Percentiles rank a stretch among this genome's conserved stretches.
phyloP scores from a whole-genome alignment of 768 basidiomycete species.

The Suillus sp. region DNA sequence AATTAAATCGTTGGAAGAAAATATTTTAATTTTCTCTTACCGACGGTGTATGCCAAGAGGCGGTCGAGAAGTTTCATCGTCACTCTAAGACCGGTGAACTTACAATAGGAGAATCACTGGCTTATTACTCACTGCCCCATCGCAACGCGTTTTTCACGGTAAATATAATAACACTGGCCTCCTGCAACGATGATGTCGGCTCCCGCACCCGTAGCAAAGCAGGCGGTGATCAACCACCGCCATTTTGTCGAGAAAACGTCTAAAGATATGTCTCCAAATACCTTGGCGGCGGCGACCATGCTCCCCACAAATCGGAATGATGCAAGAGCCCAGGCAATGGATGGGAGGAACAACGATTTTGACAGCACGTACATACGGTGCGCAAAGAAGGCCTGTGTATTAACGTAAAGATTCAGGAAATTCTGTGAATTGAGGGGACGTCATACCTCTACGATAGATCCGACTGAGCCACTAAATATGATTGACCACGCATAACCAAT shows the following conservation, averaged over 20 bases:
- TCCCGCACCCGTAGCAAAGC: constrained; percentile 22
- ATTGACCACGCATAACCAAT: constrained; percentile 22
- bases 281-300: constrained; percentile 13
- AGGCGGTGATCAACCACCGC: constrained; percentile 25
- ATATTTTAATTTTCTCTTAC: neutral
- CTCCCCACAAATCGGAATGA: constrained; percentile 22
- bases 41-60: constrained; percentile 9
- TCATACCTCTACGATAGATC: constrained; percentile 24
- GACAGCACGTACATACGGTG: constrained; percentile 27
- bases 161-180: constrained; percentile 24
- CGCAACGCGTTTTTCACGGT: neutral
- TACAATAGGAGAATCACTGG: neutral
- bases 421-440: neutral
- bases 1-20: neutral
- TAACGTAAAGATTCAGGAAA: neutral
- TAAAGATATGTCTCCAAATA: constrained; percentile 17
- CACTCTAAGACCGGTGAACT: neutral
- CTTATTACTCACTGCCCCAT: neutral
- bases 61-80: constrained; percentile 4
- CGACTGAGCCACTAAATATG: constrained; percentile 29
- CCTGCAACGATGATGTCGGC: constrained; percentile 23
- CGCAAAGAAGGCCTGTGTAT: constrained; percentile 24
- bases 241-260: neutral
- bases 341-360: constrained; percentile 15
- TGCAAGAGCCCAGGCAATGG: constrained; percentile 19